Evolutionary conservation across 2,329 filamentous ascomycete species (phyloP).

Genomic region (Nigrospora sphaerica): DNA sequence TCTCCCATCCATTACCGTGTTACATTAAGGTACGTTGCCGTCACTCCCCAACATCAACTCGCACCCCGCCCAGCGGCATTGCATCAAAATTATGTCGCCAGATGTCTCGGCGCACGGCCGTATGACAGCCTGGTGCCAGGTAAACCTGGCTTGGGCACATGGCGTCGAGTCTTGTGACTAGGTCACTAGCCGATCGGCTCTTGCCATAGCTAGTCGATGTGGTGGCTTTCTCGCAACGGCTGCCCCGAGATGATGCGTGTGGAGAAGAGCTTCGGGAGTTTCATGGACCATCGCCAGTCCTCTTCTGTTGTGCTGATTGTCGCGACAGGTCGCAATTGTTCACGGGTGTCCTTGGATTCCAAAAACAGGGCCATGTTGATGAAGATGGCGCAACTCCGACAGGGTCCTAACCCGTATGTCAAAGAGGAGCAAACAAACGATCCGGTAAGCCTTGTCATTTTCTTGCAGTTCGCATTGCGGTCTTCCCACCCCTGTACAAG

Average conservation of each 20-base stretch:
- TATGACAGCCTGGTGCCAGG: conserved; percentile 1
- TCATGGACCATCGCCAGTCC: conserved; percentile 15
- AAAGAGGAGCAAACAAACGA: conserved; percentile 35
- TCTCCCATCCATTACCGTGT: no score
- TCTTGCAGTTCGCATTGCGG: background rate
- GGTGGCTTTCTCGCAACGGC: conserved; percentile 15
- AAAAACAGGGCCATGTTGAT: conserved; percentile 16
- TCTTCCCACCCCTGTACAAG: no score
- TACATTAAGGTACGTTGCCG: no score
- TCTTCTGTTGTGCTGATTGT: background rate
- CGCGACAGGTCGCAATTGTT: no score
- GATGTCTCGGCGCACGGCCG: background rate
- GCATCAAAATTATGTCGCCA: conserved; percentile 2
- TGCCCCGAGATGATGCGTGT: conserved; percentile 14
- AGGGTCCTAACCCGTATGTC: conserved; percentile 31
- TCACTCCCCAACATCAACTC: no score
- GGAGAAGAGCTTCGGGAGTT: conserved; percentile 12
- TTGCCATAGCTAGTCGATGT: no score
- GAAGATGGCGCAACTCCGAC: conserved; percentile 38
- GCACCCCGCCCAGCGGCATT: background rate
- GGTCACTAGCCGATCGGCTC: no score
- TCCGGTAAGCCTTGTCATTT: conserved; percentile 27
- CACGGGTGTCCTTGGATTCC: no score
- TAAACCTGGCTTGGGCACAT: no score
- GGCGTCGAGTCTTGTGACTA: no score